These are phyloP conservation scores for Diphasiastrum complanatum DNA, from an alignment of 83 land plant species.

Conservation along the genomic window DNA sequence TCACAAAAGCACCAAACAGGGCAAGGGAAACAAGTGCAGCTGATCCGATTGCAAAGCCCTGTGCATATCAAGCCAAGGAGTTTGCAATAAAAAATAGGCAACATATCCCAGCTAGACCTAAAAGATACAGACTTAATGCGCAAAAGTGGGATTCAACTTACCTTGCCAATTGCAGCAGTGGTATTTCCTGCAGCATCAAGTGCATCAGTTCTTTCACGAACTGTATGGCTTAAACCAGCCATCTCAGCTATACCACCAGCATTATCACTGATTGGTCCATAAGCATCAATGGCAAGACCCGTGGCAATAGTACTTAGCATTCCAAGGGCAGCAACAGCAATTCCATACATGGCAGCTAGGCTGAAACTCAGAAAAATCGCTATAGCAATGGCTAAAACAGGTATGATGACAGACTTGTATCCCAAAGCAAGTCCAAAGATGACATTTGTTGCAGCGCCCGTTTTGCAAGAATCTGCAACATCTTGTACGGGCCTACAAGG, in stretches of 20 bases:
- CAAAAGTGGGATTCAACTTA: too few relatives aligned
- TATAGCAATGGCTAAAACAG: too few relatives aligned
- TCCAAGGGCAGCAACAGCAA: constrained; percentile 11
- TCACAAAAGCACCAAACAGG: constrained; percentile 20
- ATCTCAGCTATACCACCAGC: constrained; percentile 16
- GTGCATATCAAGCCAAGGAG: too few relatives aligned
- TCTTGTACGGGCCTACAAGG: too few relatives aligned
- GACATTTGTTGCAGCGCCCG: constrained; percentile 14
- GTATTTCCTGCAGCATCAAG: too few relatives aligned
- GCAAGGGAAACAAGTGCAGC: constrained; percentile 22
- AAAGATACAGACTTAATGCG: too few relatives aligned
- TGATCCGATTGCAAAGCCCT: constrained; percentile 27
- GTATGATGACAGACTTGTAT: too few relatives aligned
- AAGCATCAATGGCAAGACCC: too few relatives aligned
- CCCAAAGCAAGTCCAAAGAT: too few relatives aligned
- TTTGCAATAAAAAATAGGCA: neutral
- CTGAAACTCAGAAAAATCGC: constrained; percentile 8
- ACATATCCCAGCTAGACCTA: neutral
- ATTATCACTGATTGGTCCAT: constrained; percentile 16
- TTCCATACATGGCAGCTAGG: constrained; percentile 17
- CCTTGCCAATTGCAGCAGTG: constrained; percentile 17
- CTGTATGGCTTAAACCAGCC: constrained; percentile 4
- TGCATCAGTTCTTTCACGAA: constrained; percentile 16
- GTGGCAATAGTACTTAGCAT: constrained; percentile 18
- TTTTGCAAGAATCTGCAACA: constrained; percentile 7